Evolutionary conservation across 2,329 filamentous ascomycete genomes (phyloP), one percentile per base, ranked within the genome.

Genomic region (Phialophora tarda): DNA sequence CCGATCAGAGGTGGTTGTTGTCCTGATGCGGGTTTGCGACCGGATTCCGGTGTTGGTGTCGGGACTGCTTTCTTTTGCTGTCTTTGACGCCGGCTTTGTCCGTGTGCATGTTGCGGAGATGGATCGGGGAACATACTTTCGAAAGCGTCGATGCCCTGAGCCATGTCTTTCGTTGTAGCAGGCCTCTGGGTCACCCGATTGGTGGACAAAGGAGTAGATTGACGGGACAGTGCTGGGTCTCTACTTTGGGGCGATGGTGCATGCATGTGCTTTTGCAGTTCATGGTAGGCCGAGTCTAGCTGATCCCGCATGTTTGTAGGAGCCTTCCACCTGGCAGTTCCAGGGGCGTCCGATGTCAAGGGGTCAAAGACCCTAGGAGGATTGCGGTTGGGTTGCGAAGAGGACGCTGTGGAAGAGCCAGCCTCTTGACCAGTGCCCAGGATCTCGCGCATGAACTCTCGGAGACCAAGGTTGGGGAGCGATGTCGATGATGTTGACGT

Each of bases 401-500:
- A n/a, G 12, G n/a, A 28, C 14, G 54, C n/a, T 5, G 41, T n/a
- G 23, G 28, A 7, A 28, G 38, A n/a, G 28, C 50, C 38, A 26
- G 34, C 30, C 17, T 34, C 48, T 2, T 41, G 30, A 53, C 41
- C 30, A 23, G 63, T 26, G 44, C 57, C 51, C 32, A 68, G 28
- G 8, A 68, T 65, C 30, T 68, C 66, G 50, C 61, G 66, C 59
- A 68, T 63, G 60, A 68, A 68, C 26, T 66, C 63, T 61, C 63
- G 56, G 10, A 68, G 41, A 23, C 55, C 63, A 23, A 68, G 28
- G 23, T 65, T 56, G 38, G 38, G 44, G 14, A 59, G 48, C 12
- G n/a, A 28, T 7, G n/a, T 7, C 14, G 38, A 41, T 14, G 32
- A 14, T 23, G 48, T 17, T 26, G 21, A 26, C 10, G 32, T 23